A percentile compares a stretch with the other conserved stretches of the same genome.
Evolutionary conservation across 2,329 filamentous ascomycete genomes (phyloP).

Genomic region (Penicillium sp.): DNA sequence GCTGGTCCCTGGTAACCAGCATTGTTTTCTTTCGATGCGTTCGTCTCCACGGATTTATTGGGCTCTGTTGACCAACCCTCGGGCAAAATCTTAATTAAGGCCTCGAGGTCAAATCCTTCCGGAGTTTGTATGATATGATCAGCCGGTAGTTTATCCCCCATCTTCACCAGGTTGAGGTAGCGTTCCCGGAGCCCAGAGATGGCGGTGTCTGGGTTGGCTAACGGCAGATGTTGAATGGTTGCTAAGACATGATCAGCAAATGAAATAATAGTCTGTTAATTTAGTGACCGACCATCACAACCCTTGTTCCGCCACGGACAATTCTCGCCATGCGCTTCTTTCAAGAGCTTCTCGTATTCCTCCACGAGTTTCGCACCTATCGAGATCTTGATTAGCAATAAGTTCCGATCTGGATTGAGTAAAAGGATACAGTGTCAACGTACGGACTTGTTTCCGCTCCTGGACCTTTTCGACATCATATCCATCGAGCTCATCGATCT

Average conservation of each 20-base stretch:
- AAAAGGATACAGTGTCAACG: slow-evolving; percentile 16
- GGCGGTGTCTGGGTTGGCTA: slow-evolving; percentile 58
- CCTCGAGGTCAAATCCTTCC: slow-evolving; percentile 31
- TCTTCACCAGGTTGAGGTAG: slow-evolving; percentile 53
- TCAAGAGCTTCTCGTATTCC: slow-evolving; percentile 68
- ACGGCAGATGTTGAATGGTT: slow-evolving; percentile 61
- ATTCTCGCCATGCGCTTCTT: slow-evolving; percentile 69
- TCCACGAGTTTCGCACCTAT: slow-evolving; percentile 63
- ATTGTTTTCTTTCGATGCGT: slow-evolving; percentile 10
- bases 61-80: slow-evolving; percentile 20
- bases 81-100: slow-evolving; percentile 29
- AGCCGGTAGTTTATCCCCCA: slow-evolving; percentile 37
- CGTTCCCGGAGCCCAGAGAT: slow-evolving; percentile 57
- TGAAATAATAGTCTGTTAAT: neutral
- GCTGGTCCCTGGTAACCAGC: slow-evolving; percentile 1
- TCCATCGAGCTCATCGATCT: slow-evolving; percentile 54
- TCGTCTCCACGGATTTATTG: slow-evolving; percentile 6
- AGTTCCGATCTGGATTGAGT: neutral
- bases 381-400: slow-evolving; percentile 15
- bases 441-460: slow-evolving; percentile 43
- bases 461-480: slow-evolving; percentile 42
- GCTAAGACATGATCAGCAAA: slow-evolving; percentile 37
- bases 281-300: slow-evolving; percentile 65
- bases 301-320: slow-evolving; percentile 83
- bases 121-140: slow-evolving; percentile 30